Conservation (phyloP, 192 early-diverging fungal species). For the Phycomyces nitens region DNA sequence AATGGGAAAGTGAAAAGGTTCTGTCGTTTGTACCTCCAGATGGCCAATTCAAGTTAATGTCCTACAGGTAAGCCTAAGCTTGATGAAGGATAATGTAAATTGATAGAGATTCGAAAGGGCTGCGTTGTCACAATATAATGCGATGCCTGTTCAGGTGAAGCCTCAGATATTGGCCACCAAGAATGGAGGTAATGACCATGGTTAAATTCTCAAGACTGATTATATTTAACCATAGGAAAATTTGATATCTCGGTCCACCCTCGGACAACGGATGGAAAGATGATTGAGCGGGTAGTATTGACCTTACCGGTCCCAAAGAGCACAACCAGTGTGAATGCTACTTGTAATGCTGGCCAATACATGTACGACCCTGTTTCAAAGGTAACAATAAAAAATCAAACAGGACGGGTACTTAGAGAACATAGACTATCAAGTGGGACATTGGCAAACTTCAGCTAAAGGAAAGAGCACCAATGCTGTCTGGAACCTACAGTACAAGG, state of each 20-base stretch:
- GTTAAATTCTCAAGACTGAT: background rate
- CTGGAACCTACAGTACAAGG: slow-evolving; percentile 53
- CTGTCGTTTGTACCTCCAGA: slow-evolving; percentile 94
- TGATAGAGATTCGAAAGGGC: slow-evolving; percentile 32
- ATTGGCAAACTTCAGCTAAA: slow-evolving; percentile 56
- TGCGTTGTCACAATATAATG: slow-evolving; percentile 51
- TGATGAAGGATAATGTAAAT: background rate
- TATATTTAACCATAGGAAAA: slow-evolving; percentile 43
- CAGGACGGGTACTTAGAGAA: too few species aligned
- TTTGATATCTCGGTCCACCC: slow-evolving; percentile 67
- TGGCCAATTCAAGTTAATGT: slow-evolving; percentile 85
- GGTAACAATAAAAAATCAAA: slow-evolving; percentile 27
- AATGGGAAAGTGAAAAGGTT: slow-evolving; percentile 74
- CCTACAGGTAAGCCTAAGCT: too few species aligned
- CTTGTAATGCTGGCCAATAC: slow-evolving; percentile 61
- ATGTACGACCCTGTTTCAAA: slow-evolving; percentile 70
- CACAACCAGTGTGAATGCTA: slow-evolving; percentile 54
- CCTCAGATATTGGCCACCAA: slow-evolving; percentile 56
- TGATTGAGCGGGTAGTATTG: slow-evolving; percentile 61
- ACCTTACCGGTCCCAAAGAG: slow-evolving; percentile 58
- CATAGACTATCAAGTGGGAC: slow-evolving; percentile 64
- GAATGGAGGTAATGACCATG: slow-evolving; percentile 43
- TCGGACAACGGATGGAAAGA: slow-evolving; percentile 59
- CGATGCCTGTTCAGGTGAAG: slow-evolving; percentile 59
- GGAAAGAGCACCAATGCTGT: slow-evolving; percentile 57